Base-by-base conservation (phyloP, 2,329 filamentous ascomycete species). In the Penicillium sp. region DNA sequence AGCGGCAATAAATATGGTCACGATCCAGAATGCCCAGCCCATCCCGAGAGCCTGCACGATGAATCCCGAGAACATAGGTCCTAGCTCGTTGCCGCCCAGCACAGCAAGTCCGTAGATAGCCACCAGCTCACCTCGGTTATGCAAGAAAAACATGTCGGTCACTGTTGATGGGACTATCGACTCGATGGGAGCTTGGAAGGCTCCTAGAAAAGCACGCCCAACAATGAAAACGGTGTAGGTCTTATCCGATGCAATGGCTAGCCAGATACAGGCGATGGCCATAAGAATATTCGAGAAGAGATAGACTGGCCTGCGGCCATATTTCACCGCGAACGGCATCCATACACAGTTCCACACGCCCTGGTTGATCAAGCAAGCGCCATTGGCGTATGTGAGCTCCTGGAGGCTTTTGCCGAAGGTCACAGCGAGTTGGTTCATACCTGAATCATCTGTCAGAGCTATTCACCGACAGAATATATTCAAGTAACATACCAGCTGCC, bases 61-160 rank as follows among this genome's bases (percentile, higher is more conserved):
- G 21, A 57, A 66, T 5, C 58, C 62, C 1, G 64, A 67, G 16
- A 63, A 54, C 40, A 67, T 55, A 3, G 65, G 65, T 2, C 65
- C 64, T 10, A 67, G 55, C 24, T 68, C 63, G 38, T 67, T 67
- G 0, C 64, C 65, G 16, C 60, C 62, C 1, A 66, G 50, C 3
- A 67, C 63, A 18, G 62, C 49, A 16, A 66, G 48, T 5, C 64
- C 63, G n/a, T 61, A 61, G 4, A 52, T 38, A 5, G 59, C 41
- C 6, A 59, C 49, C 1, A 57, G 47, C 32, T 66, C 55, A 44
- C 50, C 65, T 4, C 60, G 55, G 32, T 63, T 53, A 40, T 62
- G 60, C 6, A 63, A 32, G 47, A 58, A 62, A 31, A 60, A 63
- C 24, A 60, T 58, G 48, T 63, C 60, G 3, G 54, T 58, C 6